These are phyloP conservation scores for Trichosporon sp. DNA, from an alignment of 1,284 basidiomycete species.

Conservation along the genomic window DNA sequence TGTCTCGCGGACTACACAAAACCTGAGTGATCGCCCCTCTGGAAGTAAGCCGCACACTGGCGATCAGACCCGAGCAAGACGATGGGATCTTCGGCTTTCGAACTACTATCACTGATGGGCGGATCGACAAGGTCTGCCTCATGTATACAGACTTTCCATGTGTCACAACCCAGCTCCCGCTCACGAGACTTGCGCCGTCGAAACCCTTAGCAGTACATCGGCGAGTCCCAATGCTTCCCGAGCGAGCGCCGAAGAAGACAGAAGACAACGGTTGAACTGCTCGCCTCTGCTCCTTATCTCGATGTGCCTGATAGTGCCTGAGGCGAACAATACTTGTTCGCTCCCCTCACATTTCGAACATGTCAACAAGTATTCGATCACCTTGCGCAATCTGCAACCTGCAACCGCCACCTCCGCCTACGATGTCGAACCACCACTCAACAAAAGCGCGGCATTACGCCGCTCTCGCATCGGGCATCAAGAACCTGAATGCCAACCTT, in stretches of 20 bases:
- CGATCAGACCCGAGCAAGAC: no score
- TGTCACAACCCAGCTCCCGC: no score
- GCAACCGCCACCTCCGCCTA: neutral
- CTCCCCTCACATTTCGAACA: neutral
- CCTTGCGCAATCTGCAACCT: neutral
- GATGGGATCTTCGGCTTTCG: no score
- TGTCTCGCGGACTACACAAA: no score
- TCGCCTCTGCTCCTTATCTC: neutral
- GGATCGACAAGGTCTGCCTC: no score
- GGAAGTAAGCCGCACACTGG: no score
- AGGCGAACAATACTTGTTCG: neutral
- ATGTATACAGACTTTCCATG: no score
- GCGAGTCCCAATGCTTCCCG: no score
- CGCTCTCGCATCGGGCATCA: constrained; percentile 48
- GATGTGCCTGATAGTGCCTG: neutral
- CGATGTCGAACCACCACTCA: constrained; percentile 38
- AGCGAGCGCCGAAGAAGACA: neutral
- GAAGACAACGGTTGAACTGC: neutral
- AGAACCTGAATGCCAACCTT: constrained; percentile 47
- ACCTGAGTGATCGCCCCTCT: no score
- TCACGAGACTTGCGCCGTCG: no score
- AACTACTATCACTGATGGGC: no score
- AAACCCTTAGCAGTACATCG: no score
- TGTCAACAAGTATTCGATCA: neutral
- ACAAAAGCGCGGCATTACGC: constrained; percentile 54